Evolutionary conservation across 805 yeast genomes (phyloP), one percentile per base, ranked within the genome.

Genomic region (Saccharomycopsis schoenii): DNA sequence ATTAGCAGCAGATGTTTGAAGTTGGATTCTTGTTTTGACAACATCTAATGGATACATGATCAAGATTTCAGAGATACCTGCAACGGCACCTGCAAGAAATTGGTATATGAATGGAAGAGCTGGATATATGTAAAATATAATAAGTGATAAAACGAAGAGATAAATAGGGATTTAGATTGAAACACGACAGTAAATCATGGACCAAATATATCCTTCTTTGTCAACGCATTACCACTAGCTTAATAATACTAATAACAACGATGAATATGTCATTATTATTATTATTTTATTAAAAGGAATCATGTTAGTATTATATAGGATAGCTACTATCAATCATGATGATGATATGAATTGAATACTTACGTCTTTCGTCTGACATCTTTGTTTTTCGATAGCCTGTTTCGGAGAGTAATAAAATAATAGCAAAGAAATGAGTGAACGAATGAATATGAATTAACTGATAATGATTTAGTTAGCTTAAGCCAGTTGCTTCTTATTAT

Each of bases 21-120:
- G 80, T 75, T 93, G 97, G 76, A 92, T 92, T 75, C 98, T 83
- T 39, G 99, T 93, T 80, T 93, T 93, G 70, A 94, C 97, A 65
- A 94, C 97, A 73, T 93, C 99, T 70, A 93, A 77, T 54, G 99
- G 99, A 72, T 92, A 92, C 97, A 92, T 91, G 66, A 89, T 90
- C 68, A 91, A 78, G 72, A 92, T 88, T 77, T 94, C 99, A 34
- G 97, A 89, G 65, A 94, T 91, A 66, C 99, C 99, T 65, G 99
- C 99, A 69, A 92, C 80, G 70, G 96, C 98, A 68, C 96, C 99
- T 63, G 90, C 85, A 65, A 79, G 78, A 73, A 94, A 94, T 74
- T 94, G 98, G 80, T 94, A 93, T 50, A 84, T 70, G 71, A 94
- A 94, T 42, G 98, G 97, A 68, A 93, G 77, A n/a, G 88, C 83